A percentile compares a stretch with the other conserved stretches of the same genome.
These are phyloP conservation scores for Chenopodium suecicum DNA, from an alignment of 148 eudicot species.

Conservation along the genomic window DNA sequence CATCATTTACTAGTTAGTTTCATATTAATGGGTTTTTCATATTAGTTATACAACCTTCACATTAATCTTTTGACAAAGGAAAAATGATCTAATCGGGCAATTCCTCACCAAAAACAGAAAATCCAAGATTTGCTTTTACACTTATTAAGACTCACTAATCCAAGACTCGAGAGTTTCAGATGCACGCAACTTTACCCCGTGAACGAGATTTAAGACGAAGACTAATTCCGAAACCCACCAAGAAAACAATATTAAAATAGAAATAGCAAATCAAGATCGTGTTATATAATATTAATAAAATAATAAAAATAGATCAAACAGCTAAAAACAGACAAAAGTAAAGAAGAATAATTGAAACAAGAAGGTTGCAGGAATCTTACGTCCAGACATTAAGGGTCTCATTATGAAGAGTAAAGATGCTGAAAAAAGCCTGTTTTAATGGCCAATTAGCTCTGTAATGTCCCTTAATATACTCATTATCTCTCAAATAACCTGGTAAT, in stretches of 20 bases:
- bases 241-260: background rate
- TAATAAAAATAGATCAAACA: background rate
- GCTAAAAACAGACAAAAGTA: background rate
- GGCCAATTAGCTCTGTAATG: constrained; percentile 91
- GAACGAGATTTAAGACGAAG: background rate
- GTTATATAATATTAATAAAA: background rate
- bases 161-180: too few relatives aligned
- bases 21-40: too few relatives aligned
- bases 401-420: constrained; percentile 77
- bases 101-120: too few relatives aligned
- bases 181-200: background rate
- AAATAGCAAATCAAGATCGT: background rate
- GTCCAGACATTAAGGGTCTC: constrained; percentile 98
- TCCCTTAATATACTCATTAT: constrained; percentile 74
- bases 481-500: constrained; percentile 76
- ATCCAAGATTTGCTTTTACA: too few relatives aligned
- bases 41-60: too few relatives aligned
- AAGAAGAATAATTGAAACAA: background rate
- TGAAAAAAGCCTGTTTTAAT: constrained; percentile 64
- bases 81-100: too few relatives aligned
- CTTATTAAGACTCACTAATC: too few relatives aligned
- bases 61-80: too few relatives aligned
- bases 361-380: constrained; percentile 40
- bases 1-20: background rate
- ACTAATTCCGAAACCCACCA: background rate